Conservation (phyloP, 257 asterid genomes). For the Solanum phureja region DNA sequence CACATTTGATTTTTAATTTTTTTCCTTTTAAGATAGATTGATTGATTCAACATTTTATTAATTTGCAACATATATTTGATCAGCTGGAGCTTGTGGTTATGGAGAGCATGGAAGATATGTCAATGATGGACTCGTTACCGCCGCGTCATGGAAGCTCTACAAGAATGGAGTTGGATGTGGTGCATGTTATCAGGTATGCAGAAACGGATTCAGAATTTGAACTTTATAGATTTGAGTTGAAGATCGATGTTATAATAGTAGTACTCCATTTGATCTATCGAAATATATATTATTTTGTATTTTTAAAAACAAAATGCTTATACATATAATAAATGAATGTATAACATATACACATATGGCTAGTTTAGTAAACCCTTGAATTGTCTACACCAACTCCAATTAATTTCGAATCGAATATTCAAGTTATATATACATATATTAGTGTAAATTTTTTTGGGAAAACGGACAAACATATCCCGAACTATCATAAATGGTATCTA, state of each 20-base stretch:
- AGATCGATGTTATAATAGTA: too few relatives aligned
- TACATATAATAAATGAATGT: too few relatives aligned
- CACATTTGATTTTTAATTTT: neutral
- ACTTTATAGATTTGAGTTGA: neutral
- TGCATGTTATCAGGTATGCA: conserved; percentile 20
- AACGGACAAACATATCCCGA: too few relatives aligned
- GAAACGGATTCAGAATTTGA: neutral
- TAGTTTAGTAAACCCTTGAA: neutral
- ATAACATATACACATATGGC: neutral
- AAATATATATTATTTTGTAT: too few relatives aligned
- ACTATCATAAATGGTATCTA: too few relatives aligned
- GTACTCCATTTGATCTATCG: neutral
- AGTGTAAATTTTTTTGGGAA: too few relatives aligned
- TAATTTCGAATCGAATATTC: neutral
- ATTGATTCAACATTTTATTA: neutral
- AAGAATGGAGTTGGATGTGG: conserved; percentile 23
- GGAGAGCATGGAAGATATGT: conserved; percentile 21
- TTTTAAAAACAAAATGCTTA: too few relatives aligned
- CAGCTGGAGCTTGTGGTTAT: conserved; percentile 33
- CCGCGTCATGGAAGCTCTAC: conserved; percentile 4
- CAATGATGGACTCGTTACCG: conserved; percentile 13
- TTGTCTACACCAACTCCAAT: neutral
- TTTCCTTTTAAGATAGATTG: too few relatives aligned
- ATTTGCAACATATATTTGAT: neutral
- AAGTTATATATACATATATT: neutral